Base-by-base conservation (phyloP, 2,329 filamentous ascomycete genomes). In the Dothistroma septosporum region DNA sequence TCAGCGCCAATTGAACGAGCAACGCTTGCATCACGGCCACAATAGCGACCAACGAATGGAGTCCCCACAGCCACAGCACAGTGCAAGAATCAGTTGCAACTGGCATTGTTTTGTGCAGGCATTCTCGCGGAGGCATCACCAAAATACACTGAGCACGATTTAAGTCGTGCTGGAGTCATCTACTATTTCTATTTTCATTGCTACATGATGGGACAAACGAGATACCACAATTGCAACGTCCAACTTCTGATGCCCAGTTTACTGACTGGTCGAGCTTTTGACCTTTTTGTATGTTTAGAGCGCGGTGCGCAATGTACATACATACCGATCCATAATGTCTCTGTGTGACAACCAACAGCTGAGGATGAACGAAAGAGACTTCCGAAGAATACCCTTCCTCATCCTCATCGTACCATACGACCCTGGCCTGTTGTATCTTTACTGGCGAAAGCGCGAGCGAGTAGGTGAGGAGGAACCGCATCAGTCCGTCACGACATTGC, bases 401-500 rank as follows among this genome's bases (percentile, higher is more conserved):
- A 28, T 28, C 24, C 24, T 28, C 24, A 28, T 28, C 24, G 6
- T 28, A 6, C 3, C 24, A 28, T 28, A 28, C 24, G 2, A 28
- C 24, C 24, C n/a, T n/a, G n/a, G n/a, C n/a, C n/a, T n/a, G n/a
- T n/a, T n/a, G n/a, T n/a, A 37, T 37, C 33, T 11, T 37, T 37
- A 35, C 32, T 37, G 4, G 37, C 16, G 37, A 7, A 44, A 44
- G n/a, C 37, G 37, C 19, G 37, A 44, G 37, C 37, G 37, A n/a
- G 37, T 14, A 44, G 12, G 37, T 44, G 37, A 44, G 37, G 5
- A 44, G 12, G 19, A 44, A 7, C 12, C 7, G 7, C 37, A 44
- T 44, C 37, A 49, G 8, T 49, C 12, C 53, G 64, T 64, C 53
- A 63, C 66, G 1, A 66, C 64, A 4, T 61, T 31, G 7, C 16